These are phyloP conservation scores for Penicillium sp. DNA, from an alignment of 2,329 filamentous ascomycete genomes.

Conservation along the genomic window DNA sequence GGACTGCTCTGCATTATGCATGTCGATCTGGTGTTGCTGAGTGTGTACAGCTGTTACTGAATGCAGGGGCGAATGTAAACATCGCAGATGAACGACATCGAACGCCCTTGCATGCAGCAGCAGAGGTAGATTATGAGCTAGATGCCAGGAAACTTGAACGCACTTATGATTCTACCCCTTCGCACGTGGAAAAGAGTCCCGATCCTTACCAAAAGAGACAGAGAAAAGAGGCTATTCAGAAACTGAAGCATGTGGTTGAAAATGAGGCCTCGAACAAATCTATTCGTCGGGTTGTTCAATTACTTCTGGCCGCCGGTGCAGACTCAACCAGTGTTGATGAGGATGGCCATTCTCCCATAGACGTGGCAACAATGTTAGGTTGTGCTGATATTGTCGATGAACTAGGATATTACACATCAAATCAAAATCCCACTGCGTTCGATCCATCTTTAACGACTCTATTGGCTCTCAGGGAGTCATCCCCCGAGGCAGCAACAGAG, in stretches of 20 bases:
- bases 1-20: constrained; percentile 16
- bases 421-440: background rate
- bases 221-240: background rate
- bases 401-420: background rate
- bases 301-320: background rate
- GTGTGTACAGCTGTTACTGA: constrained; percentile 12
- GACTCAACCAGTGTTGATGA: background rate
- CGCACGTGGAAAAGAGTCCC: background rate
- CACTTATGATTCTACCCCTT: background rate
- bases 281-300: background rate
- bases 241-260: background rate
- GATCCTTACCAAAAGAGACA: background rate
- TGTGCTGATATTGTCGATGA: background rate
- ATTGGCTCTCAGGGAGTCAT: background rate
- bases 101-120: background rate
- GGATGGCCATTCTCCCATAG: background rate
- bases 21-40: constrained; percentile 7
- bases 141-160: background rate
- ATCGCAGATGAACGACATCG: background rate
- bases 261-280: background rate
- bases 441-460: background rate
- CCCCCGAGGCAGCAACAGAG: background rate
- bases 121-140: background rate
- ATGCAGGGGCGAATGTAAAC: constrained; percentile 6
- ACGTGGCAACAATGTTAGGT: background rate